Base-by-base conservation (phyloP, 441 rosid species). In the Gossypium davidsonii region DNA sequence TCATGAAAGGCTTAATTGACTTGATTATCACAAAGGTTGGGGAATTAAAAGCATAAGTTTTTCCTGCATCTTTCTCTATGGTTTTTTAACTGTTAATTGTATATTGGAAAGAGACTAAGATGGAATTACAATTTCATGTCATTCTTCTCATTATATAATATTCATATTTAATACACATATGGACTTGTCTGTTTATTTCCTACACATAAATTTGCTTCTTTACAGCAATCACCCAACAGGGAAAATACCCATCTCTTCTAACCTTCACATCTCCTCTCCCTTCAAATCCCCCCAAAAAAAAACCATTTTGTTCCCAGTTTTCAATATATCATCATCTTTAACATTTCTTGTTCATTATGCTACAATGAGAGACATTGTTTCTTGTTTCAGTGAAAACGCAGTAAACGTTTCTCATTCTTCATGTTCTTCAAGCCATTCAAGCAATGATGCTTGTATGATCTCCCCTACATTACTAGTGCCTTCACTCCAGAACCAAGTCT, bases 351-450 rank as follows among this genome's bases (percentile, higher is more conserved):
- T 57, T 53, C 8, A 23, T 46, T n/a, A 51, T 44, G 28, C 53
- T 39, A 82, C 69, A 81, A 93, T 91, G 97, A 91, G 92, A 82
- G 97, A 88, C 67, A 78, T 89, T 15, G 90, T 87, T 49, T 86
- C 98, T 67, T 92, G 98, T 83, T 89, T 90, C 58, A 91, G 85
- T 77, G 98, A 90, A 75, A 84, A 83, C 74, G 84, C 98, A 28
- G 84, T 90, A 78, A 82, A 85, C 79, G 83, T 93, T 31, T 85
- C 94, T 37, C 77, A 70, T 21, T 79, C 93, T 37, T 86, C 95
- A 17, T 90, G 90, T 74, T 90, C 91, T 56, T 3, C 15, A 11
- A 80, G 79, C 44, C 85, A 81, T 71, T 82, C 85, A 8, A 80
- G 67, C 67, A 86, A 81, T 34, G 55, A 51, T 3, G 83, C 85